phyloP scores from a whole-genome alignment of 805 yeast species.

The Starmerella potacharoeniae region DNA sequence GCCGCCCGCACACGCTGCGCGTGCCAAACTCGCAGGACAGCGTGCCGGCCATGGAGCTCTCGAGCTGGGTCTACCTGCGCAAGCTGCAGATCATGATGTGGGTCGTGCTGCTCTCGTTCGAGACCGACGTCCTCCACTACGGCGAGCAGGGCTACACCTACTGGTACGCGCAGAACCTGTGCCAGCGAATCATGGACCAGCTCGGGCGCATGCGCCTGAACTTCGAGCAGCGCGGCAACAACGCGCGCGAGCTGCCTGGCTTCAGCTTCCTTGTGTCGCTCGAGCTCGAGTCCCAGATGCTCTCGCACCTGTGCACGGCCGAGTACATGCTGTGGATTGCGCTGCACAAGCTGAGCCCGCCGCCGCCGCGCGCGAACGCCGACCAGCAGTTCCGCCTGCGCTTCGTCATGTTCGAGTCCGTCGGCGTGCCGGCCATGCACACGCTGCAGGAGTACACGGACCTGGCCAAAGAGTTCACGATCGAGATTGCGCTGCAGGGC shows the following conservation, averaged over 20 bases:
- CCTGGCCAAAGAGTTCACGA: conserved; percentile 16
- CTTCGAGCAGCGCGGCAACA: conserved; percentile 19
- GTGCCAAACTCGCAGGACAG: conserved; percentile 21
- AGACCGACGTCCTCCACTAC: conserved; percentile 56
- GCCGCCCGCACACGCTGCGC: conserved; percentile 17
- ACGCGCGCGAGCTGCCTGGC: conserved; percentile 19
- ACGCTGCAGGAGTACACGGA: conserved; percentile 31
- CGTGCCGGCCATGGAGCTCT: conserved; percentile 43
- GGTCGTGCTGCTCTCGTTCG: conserved; percentile 62
- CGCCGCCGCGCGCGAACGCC: conserved; percentile 12
- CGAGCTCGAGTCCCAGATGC: conserved; percentile 26
- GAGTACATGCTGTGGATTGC: conserved; percentile 23
- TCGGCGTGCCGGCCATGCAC: conserved; percentile 67
- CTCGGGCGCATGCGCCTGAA: conserved; percentile 31
- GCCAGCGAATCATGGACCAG: conserved; percentile 35
- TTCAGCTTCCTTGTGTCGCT: conserved; percentile 23
- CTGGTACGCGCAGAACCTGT: conserved; percentile 52
- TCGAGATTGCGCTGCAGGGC: conserved; percentile 20
- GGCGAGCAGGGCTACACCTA: conserved; percentile 59
- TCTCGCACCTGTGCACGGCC: conserved; percentile 27
- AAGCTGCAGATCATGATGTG: conserved; percentile 65
- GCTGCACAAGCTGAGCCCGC: conserved; percentile 15
- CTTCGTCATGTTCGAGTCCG: conserved; percentile 66
- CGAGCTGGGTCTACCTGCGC: conserved; percentile 55
- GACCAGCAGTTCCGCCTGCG: conserved; percentile 43